Conservation (phyloP, 1,284 basidiomycete species). For the Trichosporon sp. region DNA sequence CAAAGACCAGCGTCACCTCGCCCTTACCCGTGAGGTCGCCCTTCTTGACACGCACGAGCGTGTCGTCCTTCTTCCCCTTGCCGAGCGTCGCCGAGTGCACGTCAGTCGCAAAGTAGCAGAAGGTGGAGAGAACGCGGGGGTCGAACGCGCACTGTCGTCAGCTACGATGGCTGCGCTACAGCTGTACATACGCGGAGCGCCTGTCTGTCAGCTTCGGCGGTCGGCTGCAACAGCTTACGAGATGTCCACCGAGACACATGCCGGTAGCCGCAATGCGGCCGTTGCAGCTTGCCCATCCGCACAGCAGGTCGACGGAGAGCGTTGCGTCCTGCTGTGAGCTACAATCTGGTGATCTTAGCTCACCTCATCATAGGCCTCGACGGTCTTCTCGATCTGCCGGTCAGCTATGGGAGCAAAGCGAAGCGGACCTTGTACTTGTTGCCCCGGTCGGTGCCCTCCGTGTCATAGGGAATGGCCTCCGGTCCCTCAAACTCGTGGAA, state of each 20-base stretch:
- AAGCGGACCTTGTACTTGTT: slow-evolving; percentile 73
- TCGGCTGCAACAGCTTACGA: slow-evolving; percentile 50
- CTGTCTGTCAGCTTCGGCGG: slow-evolving; percentile 26
- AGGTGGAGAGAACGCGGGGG: slow-evolving; percentile 69
- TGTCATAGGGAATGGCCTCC: slow-evolving; percentile 78
- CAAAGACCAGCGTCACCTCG: slow-evolving; percentile 88
- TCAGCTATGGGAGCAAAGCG: not conserved
- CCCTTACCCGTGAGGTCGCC: slow-evolving; percentile 72
- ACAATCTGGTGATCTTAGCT: slow-evolving; percentile 1
- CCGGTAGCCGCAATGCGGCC: slow-evolving; percentile 68
- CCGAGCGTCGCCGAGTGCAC: slow-evolving; percentile 79
- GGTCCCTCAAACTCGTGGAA: slow-evolving; percentile 90
- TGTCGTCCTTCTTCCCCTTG: slow-evolving; percentile 72
- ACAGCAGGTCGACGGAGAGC: slow-evolving; percentile 68
- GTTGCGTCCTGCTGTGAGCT: slow-evolving; percentile 61
- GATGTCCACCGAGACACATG: slow-evolving; percentile 51
- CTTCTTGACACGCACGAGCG: slow-evolving; percentile 63
- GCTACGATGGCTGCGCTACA: not conserved
- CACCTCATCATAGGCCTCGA: slow-evolving; percentile 80
- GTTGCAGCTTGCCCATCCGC: slow-evolving; percentile 71
- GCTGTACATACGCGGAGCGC: slow-evolving; percentile 56
- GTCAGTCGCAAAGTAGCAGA: slow-evolving; percentile 92
- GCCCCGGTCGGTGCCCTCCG: slow-evolving; percentile 81
- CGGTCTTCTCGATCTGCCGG: slow-evolving; percentile 70
- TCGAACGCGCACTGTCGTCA: slow-evolving; percentile 71